A percentile compares a stretch with the other conserved stretches of the same genome.
These are phyloP conservation scores for Aspergillus floridensis DNA, from an alignment of 2,329 filamentous ascomycete genomes.

Conservation along the genomic window DNA sequence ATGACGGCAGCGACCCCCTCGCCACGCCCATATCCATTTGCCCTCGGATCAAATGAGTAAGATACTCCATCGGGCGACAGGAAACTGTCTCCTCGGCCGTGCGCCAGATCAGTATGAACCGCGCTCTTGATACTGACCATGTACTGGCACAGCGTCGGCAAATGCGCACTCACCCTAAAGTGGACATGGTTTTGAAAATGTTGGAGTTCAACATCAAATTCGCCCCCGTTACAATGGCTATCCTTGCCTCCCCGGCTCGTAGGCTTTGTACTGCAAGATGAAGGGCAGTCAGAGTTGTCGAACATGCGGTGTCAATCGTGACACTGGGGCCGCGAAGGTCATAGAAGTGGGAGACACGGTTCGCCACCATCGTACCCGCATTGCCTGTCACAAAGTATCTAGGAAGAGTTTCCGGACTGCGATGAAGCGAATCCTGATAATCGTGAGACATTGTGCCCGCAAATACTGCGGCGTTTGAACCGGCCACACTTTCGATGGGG, in stretches of 20 bases:
- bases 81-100: too few relatives aligned
- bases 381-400: constrained; percentile 21
- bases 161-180: too few relatives aligned
- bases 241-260: constrained; percentile 1
- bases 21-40: constrained; percentile 24
- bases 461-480: constrained; percentile 21
- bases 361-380: constrained; percentile 19
- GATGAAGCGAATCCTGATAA: constrained; percentile 17
- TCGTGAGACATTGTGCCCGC: constrained; percentile 22
- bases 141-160: too few relatives aligned
- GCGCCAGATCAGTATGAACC: too few relatives aligned
- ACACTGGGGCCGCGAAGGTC: constrained; percentile 26
- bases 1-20: background rate
- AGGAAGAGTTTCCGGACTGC: constrained; percentile 23
- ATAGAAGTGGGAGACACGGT: constrained; percentile 31
- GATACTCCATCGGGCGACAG: too few relatives aligned
- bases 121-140: background rate
- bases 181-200: too few relatives aligned
- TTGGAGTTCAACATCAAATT: too few relatives aligned
- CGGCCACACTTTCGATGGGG: constrained; percentile 18
- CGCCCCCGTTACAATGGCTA: background rate
- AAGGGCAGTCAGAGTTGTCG: constrained; percentile 9
- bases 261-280: constrained; percentile 18
- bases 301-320: constrained; percentile 20
- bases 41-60: constrained; percentile 35